A percentile compares a stretch with the other conserved stretches of the same genome.
Evolutionary conservation across 176 grass and related monocot genomes (phyloP).

Genomic region (Carex cristatella): DNA sequence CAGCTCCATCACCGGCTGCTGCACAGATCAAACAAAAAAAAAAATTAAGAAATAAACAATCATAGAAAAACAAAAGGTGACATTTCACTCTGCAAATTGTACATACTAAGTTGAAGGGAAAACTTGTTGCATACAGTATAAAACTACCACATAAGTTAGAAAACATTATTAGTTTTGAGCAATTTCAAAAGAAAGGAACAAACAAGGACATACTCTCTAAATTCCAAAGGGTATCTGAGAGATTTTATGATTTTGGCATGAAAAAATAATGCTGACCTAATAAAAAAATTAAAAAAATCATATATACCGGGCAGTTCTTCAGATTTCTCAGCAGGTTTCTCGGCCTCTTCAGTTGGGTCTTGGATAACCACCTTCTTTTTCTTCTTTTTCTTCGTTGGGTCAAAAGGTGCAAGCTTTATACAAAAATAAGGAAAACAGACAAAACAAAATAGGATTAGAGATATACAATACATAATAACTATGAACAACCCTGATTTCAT

Average conservation of each 20-base stretch:
- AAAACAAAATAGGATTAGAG: background rate
- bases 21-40: background rate
- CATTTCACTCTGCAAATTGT: background rate
- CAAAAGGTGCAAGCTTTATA: conserved; percentile 73
- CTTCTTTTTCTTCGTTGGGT: conserved; percentile 97
- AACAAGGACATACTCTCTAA: background rate
- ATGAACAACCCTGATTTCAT: background rate
- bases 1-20: conserved; percentile 47
- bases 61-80: background rate
- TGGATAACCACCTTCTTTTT: conserved; percentile 92
- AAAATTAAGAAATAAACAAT: background rate
- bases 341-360: conserved; percentile 67
- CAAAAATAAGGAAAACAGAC: background rate
- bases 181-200: background rate
- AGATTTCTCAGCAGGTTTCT: conserved; percentile 62
- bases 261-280: no score
- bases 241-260: background rate
- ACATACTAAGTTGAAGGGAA: background rate
- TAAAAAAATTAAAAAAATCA: background rate
- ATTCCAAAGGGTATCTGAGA: background rate
- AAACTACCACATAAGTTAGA: background rate
- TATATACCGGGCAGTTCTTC: conserved; percentile 39
- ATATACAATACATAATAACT: background rate
- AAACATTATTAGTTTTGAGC: background rate
- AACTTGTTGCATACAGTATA: background rate